These are phyloP conservation scores for Dichotomopilus funicola DNA, from an alignment of 2,329 filamentous ascomycete genomes.

Conservation along the genomic window DNA sequence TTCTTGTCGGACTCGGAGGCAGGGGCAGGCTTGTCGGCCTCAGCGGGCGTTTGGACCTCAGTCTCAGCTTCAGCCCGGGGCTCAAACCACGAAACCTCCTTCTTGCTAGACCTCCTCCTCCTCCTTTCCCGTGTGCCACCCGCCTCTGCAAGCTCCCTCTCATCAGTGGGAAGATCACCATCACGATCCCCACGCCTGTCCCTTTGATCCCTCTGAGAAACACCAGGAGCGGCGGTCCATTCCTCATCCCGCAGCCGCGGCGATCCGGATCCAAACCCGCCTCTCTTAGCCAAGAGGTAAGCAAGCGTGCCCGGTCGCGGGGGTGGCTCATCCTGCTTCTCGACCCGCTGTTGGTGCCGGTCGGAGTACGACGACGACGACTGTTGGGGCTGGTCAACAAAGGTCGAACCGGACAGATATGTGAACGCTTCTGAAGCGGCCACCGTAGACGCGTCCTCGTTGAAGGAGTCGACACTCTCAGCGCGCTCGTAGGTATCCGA, in stretches of 20 bases:
- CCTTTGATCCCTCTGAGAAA: too few species aligned
- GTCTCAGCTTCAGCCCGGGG: constrained; percentile 5
- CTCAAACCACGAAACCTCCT: constrained; percentile 22
- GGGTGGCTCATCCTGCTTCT: constrained; percentile 12
- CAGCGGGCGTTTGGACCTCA: too few species aligned
- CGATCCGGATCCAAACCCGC: background rate
- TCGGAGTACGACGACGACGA: too few species aligned
- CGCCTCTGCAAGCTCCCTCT: background rate
- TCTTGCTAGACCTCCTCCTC: constrained; percentile 27
- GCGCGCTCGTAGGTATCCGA: constrained; percentile 3
- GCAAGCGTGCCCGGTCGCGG: constrained; percentile 11
- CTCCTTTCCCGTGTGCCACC: constrained; percentile 16
- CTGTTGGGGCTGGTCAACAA: constrained; percentile 9
- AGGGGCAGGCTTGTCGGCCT: too few species aligned
- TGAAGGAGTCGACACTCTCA: constrained; percentile 19
- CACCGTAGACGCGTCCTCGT: constrained; percentile 21
- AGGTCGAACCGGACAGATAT: constrained; percentile 20
- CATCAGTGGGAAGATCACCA: background rate
- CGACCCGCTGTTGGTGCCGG: constrained; percentile 8
- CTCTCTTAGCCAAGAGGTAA: constrained; percentile 8
- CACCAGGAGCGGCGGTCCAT: background rate
- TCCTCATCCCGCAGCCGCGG: constrained; percentile 2
- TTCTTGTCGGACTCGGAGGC: constrained; percentile 12
- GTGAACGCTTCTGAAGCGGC: constrained; percentile 21
- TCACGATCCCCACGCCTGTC: too few species aligned